Evolutionary conservation across 345 rosid genomes (phyloP).

Genomic region (Populus nigra): DNA sequence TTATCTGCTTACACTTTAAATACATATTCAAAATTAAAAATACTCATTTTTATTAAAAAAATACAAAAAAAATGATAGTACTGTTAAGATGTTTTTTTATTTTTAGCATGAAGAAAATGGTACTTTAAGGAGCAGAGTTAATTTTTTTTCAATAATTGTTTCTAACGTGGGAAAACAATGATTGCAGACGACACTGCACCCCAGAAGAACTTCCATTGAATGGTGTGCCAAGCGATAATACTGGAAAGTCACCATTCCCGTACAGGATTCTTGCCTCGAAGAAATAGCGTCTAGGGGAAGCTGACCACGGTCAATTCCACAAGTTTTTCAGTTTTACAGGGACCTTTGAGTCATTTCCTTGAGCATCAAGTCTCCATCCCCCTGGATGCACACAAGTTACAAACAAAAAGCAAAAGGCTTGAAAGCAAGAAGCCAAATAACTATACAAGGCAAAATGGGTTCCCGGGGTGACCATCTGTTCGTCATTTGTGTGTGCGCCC

Average conservation of each 20-base stretch:
- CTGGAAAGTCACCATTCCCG: constrained; percentile 81
- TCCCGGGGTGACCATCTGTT: too few relatives aligned
- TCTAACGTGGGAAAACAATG: constrained; percentile 47
- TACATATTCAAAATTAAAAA: too few relatives aligned
- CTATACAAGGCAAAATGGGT: too few relatives aligned
- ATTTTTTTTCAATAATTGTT: constrained; percentile 5
- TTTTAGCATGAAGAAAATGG: not conserved
- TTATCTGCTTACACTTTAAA: too few relatives aligned
- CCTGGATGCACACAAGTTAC: constrained; percentile 35
- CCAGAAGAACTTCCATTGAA: constrained; percentile 35
- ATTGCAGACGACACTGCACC: constrained; percentile 30
- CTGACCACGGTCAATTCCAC: constrained; percentile 94
- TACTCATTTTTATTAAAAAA: too few relatives aligned
- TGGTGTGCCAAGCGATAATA: constrained; percentile 36
- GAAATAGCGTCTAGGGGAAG: constrained; percentile 85
- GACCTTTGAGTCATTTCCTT: constrained; percentile 18
- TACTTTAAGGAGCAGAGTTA: not conserved
- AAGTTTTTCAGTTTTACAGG: constrained; percentile 60
- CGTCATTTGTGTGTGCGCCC: too few relatives aligned
- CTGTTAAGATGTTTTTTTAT: too few relatives aligned
- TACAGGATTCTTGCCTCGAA: constrained; percentile 71
- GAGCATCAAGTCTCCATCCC: constrained; percentile 38
- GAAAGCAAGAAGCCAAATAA: too few relatives aligned
- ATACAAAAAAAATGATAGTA: too few relatives aligned
- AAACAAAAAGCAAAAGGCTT: too few relatives aligned